Evolutionary conservation across 768 basidiomycete genomes (phyloP).

Genomic region (Russula virescens): DNA sequence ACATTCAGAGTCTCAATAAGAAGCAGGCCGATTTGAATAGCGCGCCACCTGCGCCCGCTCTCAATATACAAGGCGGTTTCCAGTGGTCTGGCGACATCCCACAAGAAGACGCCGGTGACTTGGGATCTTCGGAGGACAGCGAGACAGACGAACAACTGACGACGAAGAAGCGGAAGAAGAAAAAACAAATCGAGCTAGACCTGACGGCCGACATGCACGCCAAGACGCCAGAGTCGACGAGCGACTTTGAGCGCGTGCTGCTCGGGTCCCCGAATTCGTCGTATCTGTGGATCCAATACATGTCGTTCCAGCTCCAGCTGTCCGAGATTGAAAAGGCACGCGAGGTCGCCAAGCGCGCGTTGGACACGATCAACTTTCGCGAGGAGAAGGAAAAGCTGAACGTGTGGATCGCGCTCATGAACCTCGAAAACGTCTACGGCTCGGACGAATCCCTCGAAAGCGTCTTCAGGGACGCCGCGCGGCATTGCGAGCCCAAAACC

Average conservation of each 20-base stretch:
- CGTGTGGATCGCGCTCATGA: constrained; percentile 94
- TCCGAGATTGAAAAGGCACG: constrained; percentile 95
- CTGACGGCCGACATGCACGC: constrained; percentile 84
- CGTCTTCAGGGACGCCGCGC: constrained; percentile 86
- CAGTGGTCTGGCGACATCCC: constrained; percentile 53
- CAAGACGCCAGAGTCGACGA: constrained; percentile 80
- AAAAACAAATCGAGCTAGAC: constrained; percentile 70
- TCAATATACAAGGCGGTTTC: constrained; percentile 58
- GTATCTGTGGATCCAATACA: constrained; percentile 97
- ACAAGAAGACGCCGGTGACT: constrained; percentile 37
- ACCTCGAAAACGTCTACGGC: constrained; percentile 91
- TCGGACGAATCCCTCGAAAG: constrained; percentile 71
- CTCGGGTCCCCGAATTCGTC: constrained; percentile 96
- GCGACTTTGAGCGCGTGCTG: constrained; percentile 91
- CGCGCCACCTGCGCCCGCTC: constrained; percentile 30
- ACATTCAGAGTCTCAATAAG: background rate
- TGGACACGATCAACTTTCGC: constrained; percentile 85
- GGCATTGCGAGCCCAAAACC: constrained; percentile 89
- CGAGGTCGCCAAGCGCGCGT: constrained; percentile 76
- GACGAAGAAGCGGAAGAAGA: constrained; percentile 63
- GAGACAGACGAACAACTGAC: constrained; percentile 41
- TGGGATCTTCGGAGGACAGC: constrained; percentile 44
- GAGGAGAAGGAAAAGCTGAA: constrained; percentile 96
- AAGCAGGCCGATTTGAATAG: background rate
- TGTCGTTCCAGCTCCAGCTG: constrained; percentile 97